phyloP scores from a whole-genome alignment of 108 stramenopile genomes.

The Skeletonema marinoi region DNA sequence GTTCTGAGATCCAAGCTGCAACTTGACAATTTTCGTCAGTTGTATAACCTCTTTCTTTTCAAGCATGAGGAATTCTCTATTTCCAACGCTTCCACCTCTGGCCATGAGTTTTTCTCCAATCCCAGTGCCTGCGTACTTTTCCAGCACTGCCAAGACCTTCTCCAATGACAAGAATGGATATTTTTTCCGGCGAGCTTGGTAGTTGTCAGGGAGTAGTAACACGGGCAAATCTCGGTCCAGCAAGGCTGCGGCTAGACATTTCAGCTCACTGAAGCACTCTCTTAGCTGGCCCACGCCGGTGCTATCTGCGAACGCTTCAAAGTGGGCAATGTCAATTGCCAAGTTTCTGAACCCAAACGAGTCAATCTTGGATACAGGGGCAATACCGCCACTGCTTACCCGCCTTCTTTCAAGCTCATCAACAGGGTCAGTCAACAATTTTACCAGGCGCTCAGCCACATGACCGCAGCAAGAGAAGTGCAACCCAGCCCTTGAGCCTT shows the following conservation, averaged over 20 bases:
- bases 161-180: slow-evolving; percentile 87
- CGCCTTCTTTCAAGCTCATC: slow-evolving; percentile 50
- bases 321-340: slow-evolving; percentile 77
- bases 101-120: slow-evolving; percentile 59
- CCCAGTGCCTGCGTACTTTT: slow-evolving; percentile 75
- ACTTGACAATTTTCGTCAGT: slow-evolving; percentile 68
- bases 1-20: slow-evolving; percentile 46
- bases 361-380: slow-evolving; percentile 84
- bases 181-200: slow-evolving; percentile 64
- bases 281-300: slow-evolving; percentile 86
- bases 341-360: slow-evolving; percentile 88
- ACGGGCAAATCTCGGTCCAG: slow-evolving; percentile 81
- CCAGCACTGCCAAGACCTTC: slow-evolving; percentile 69
- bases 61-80: slow-evolving; percentile 65
- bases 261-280: slow-evolving; percentile 87
- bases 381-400: slow-evolving; percentile 40
- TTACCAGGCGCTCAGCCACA: slow-evolving; percentile 83
- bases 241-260: slow-evolving; percentile 74
- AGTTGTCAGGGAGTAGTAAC: slow-evolving; percentile 74
- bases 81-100: slow-evolving; percentile 22
- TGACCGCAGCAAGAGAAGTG: slow-evolving; percentile 94
- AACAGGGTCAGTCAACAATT: slow-evolving; percentile 63
- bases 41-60: slow-evolving; percentile 89
- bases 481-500: slow-evolving; percentile 85
- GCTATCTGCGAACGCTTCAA: slow-evolving; percentile 75